phyloP scores from a whole-genome alignment of 176 grass and related monocot genomes.

The Coix lacrymajobi region DNA sequence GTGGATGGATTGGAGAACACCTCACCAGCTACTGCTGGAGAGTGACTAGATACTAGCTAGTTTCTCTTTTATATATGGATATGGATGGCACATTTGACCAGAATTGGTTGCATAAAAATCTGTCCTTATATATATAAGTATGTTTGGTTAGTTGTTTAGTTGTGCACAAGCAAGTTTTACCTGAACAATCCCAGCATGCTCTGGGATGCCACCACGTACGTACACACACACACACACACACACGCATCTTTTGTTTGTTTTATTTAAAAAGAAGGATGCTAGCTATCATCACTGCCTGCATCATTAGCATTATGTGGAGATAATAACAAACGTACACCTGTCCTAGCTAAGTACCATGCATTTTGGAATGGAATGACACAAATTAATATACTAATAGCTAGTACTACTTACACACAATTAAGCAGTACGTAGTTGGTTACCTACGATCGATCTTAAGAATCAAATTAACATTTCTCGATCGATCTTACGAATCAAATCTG shows the following conservation, averaged over 20 bases:
- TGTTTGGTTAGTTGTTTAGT: not conserved
- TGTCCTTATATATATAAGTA: too few species aligned
- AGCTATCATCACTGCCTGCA: not conserved
- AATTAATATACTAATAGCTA: not conserved
- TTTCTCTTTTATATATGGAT: too few species aligned
- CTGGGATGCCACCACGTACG: not conserved
- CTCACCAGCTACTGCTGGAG: not conserved
- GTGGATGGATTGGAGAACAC: not conserved
- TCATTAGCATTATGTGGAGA: not conserved
- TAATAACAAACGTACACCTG: constrained; percentile 26
- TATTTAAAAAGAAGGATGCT: too few species aligned
- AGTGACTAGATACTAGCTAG: not conserved
- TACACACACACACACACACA: not conserved
- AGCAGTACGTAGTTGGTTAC: not conserved
- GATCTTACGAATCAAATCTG: not conserved
- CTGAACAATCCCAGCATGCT: not conserved
- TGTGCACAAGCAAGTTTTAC: not conserved
- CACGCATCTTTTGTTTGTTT: not conserved
- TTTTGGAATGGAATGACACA: not conserved
- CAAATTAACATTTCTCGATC: not conserved
- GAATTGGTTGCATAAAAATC: too few species aligned
- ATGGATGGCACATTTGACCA: not conserved
- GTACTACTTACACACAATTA: not conserved
- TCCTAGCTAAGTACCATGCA: not conserved
- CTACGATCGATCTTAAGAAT: not conserved